phyloP scores from a whole-genome alignment of 805 yeast species.

The Hanseniaspora mollemarum region DNA sequence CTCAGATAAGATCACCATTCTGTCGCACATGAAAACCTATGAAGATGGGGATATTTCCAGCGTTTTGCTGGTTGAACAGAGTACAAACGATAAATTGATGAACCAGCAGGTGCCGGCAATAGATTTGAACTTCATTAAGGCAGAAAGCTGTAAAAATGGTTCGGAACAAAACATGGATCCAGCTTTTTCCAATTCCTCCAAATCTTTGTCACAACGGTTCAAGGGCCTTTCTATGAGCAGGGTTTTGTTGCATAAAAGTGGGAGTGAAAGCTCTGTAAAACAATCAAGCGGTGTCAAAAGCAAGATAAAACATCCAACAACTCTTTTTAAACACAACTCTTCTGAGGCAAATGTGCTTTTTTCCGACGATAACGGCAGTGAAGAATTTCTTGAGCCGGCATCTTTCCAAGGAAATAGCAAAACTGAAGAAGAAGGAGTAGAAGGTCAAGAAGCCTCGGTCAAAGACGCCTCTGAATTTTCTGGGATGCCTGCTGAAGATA shows the following conservation, averaged over 20 bases:
- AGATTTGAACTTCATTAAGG: not conserved
- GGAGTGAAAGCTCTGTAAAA: not conserved
- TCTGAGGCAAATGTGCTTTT: too few species aligned
- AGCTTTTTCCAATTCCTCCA: not conserved
- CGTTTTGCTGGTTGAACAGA: not conserved
- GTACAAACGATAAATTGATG: not conserved
- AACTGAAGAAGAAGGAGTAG: not conserved
- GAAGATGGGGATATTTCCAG: not conserved
- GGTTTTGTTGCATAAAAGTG: not conserved
- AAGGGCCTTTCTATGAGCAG: constrained; percentile 11
- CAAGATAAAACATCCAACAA: not conserved
- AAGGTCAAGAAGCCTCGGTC: too few species aligned
- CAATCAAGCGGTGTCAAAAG: not conserved
- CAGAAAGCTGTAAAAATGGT: not conserved
- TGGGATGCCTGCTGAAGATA: too few species aligned
- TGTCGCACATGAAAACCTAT: not conserved
- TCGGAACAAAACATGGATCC: not conserved
- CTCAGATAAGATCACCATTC: not conserved
- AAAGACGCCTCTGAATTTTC: too few species aligned
- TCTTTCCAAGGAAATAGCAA: too few species aligned
- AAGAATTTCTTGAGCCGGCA: too few species aligned
- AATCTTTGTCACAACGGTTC: not conserved
- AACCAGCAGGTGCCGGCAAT: not conserved
- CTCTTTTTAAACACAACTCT: not conserved
- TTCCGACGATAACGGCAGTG: too few species aligned